Evolutionary conservation across 306 rosid species (phyloP), one percentile per base, ranked within the genome.

Genomic region (Argentina anserina): DNA sequence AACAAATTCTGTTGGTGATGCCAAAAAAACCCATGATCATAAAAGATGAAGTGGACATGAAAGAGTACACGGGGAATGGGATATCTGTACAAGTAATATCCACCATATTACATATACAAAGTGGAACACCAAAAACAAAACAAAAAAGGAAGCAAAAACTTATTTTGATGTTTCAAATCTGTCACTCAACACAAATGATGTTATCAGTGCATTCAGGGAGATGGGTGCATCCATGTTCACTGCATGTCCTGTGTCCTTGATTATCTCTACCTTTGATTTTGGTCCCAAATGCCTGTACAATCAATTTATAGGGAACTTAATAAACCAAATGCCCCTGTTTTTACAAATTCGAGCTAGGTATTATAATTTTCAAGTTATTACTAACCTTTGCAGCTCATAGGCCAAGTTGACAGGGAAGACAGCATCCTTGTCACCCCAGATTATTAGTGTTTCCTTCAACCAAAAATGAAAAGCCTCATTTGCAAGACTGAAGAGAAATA

Each of bases 371-470:
- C 4, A 21, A 23, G 23, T n/a, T 0, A n/a, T 33, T 50, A 18
- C 39, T 14, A 58, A 82, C 85, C 85, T 86, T 9, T 80, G 71
- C 81, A 86, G 36, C 39, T 80, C 74, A 75, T 82, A 76, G 41
- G 76, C 81, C 46, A 56, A 66, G 55, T 6, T 25, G 50, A 85
- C 31, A 31, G 83, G 86, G 56, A 80, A 82, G 12, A 82, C 50
- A 7, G 26, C 31, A 50, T 85, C 89, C 56, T 78, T 75, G 75
- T 85, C 83, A 42, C 89, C 89, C 85, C 87, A 80, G 39, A 80
- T 42, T 47, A 85, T 56, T 66, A 85, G 77, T 55, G 78, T 80
- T 75, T 80, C 83, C 85, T 82, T 71, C 77, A 50, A 50, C 17
- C 10, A 46, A 60, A n/a, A 36, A 61, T 17, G 15, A 20, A 4